Conservation (phyloP, 2,329 filamentous ascomycete genomes). For the Phyllosticta paracitricarpa region DNA sequence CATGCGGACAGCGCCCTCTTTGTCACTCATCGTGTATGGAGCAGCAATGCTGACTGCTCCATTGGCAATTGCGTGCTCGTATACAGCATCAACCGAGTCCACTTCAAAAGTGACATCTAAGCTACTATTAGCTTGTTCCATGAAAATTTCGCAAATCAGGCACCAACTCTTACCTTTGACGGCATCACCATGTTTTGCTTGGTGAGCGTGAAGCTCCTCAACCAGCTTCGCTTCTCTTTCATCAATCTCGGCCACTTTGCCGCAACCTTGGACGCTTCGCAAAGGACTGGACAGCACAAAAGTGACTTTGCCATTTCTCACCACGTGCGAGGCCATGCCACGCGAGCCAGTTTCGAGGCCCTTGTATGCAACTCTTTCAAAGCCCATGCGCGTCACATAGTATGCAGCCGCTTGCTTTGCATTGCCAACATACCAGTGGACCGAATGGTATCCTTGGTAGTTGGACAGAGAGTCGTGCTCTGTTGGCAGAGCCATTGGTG, state of each 20-base stretch:
- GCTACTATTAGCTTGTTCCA: not conserved
- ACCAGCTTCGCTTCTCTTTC: slow-evolving; percentile 55
- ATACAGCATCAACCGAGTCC: slow-evolving; percentile 76
- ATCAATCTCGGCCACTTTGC: slow-evolving; percentile 16
- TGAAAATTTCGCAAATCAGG: not conserved
- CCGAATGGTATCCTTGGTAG: slow-evolving; percentile 82
- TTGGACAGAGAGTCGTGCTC: slow-evolving; percentile 14
- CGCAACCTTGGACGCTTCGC: slow-evolving; percentile 36
- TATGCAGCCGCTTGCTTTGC: slow-evolving; percentile 89
- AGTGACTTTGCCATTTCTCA: slow-evolving; percentile 63
- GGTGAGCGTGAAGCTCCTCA: slow-evolving; percentile 67
- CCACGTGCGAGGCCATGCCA: slow-evolving; percentile 72
- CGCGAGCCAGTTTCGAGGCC: slow-evolving; percentile 83
- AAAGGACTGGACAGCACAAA: slow-evolving; percentile 81
- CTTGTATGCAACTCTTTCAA: slow-evolving; percentile 69
- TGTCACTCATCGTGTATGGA: slow-evolving; percentile 46
- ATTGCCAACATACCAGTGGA: slow-evolving; percentile 95
- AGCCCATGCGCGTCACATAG: slow-evolving; percentile 81
- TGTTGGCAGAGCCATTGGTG: slow-evolving; percentile 4
- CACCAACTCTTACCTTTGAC: slow-evolving; percentile 50
- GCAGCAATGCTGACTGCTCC: slow-evolving; percentile 53
- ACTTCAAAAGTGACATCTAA: slow-evolving; percentile 86
- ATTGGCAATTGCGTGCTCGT: slow-evolving; percentile 57
- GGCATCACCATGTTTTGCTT: slow-evolving; percentile 81
- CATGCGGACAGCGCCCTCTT: slow-evolving; percentile 57